A percentile compares a stretch with the other conserved stretches of the same genome.
These are phyloP conservation scores for Symbiodinium natans DNA, from an alignment of 73 alveolate genomes.

Conservation along the genomic window DNA sequence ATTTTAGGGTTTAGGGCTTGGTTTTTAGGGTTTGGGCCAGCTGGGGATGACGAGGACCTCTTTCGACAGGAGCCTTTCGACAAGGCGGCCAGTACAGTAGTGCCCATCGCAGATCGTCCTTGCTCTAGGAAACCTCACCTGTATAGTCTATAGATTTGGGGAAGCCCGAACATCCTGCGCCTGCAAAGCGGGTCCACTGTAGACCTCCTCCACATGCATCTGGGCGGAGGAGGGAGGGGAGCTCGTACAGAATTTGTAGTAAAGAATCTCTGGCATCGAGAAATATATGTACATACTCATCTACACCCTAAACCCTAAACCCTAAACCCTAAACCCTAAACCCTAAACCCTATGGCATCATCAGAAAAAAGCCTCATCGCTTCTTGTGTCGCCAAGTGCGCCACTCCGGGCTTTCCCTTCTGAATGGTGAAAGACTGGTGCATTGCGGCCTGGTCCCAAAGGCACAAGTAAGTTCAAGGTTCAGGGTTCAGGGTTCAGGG, in stretches of 20 bases:
- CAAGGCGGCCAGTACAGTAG: neutral
- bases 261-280: no score
- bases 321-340: neutral
- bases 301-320: no score
- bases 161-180: neutral
- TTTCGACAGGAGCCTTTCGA: no score
- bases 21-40: no score
- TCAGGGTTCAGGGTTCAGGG: no score
- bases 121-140: neutral
- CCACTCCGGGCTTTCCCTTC: constrained; percentile 30
- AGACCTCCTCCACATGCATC: constrained; percentile 91
- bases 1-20: no score
- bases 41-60: no score
- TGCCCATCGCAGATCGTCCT: neutral
- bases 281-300: no score
- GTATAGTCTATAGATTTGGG: neutral
- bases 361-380: no score
- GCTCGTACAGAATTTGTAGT: no score
- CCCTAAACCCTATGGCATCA: neutral
- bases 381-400: neutral
- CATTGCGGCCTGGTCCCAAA: constrained; percentile 25
- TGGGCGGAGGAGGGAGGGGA: no score
- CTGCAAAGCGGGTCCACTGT: constrained; percentile 74
- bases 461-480: no score
- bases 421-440: constrained; percentile 84